Percentiles rank a stretch among this genome's conserved stretches.
Evolutionary conservation across 768 basidiomycete genomes (phyloP).

Genomic region (Strobilomyces confusus): DNA sequence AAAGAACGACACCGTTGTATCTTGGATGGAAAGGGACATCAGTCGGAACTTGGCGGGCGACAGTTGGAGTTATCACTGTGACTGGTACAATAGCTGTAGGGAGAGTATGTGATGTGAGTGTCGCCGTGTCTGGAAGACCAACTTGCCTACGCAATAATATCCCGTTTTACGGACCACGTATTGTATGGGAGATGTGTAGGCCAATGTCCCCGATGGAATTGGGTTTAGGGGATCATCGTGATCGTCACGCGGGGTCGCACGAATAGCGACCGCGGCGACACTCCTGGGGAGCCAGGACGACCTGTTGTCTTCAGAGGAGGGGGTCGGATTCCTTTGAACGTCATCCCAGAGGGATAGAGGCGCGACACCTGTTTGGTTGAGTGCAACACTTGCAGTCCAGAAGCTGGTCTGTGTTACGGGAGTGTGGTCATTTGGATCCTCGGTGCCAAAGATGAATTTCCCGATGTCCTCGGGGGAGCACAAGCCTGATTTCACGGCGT

Average conservation of each 20-base stretch:
- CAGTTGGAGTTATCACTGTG: slow-evolving; percentile 53
- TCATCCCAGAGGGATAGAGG: slow-evolving; percentile 52
- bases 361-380: slow-evolving; percentile 35
- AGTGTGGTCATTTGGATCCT: slow-evolving; percentile 53
- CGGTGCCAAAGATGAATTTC: slow-evolving; percentile 74
- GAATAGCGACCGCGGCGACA: slow-evolving; percentile 5
- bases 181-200: slow-evolving; percentile 69
- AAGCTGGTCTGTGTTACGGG: slow-evolving; percentile 73
- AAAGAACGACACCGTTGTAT: slow-evolving; percentile 76
- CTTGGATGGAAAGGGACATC: slow-evolving; percentile 66
- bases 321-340: slow-evolving; percentile 55
- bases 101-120: slow-evolving; percentile 1
- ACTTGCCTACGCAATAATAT: slow-evolving; percentile 92
- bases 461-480: slow-evolving; percentile 73
- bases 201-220: slow-evolving; percentile 46
- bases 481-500: slow-evolving; percentile 64
- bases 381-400: slow-evolving; percentile 78
- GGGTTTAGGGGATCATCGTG: slow-evolving; percentile 38
- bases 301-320: slow-evolving; percentile 42
- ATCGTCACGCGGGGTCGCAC: slow-evolving; percentile 17
- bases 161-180: slow-evolving; percentile 85
- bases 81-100: slow-evolving; percentile 79
- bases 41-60: slow-evolving; percentile 37
- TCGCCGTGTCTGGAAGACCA: neutral
- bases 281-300: slow-evolving; percentile 46